Base-by-base conservation (phyloP, 2,329 filamentous ascomycete species). In the Penicillium sp. region DNA sequence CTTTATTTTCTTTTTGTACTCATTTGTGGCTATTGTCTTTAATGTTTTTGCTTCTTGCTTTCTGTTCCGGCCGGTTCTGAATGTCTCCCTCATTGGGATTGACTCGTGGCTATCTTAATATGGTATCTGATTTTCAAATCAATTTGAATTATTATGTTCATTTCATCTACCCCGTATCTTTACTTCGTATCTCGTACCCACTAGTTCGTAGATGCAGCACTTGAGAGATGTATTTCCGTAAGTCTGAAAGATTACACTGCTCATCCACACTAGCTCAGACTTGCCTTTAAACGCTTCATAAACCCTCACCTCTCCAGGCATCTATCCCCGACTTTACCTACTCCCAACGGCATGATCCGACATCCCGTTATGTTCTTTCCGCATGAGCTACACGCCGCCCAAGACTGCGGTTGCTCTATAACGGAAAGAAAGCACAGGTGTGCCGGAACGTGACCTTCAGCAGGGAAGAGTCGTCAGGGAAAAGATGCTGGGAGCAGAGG, bases 51-150 rank as follows among this genome's bases (percentile, higher is more conserved):
- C 24, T 41, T 55, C 55, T 59, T 62, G 56, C 24, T 27, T 41
- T 48, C 59, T 59, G 48, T 55, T 56, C 43, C 46, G 67, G 75
- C 72, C 76, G 75, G 72, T 77, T 79, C 78, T 81, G 78, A 79
- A 67, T 56, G 78, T 80, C 77, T 79, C 77, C 76, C 24, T 27
- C 57, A 48, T 32, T 57, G 58, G 72, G 74, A 76, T 80, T 75
- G 78, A 81, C 78, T 80, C 78, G 78, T 79, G 77, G 76, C 75
- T 64, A 51, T 59, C 57, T 49, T 59, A 47, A 59, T 45, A 45
- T 62, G 57, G 59, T 41, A 48, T 58, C 54, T 48, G 51, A 42
- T 58, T 54, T 29, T 39, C 9, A 51, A 45, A 47, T 47, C 39
- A 45, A 48, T 7, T 53, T 44, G 41, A 7, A 45, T 7, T 29